phyloP scores from a whole-genome alignment of 140 eudicot genomes.

The Bidens hawaiensis region DNA sequence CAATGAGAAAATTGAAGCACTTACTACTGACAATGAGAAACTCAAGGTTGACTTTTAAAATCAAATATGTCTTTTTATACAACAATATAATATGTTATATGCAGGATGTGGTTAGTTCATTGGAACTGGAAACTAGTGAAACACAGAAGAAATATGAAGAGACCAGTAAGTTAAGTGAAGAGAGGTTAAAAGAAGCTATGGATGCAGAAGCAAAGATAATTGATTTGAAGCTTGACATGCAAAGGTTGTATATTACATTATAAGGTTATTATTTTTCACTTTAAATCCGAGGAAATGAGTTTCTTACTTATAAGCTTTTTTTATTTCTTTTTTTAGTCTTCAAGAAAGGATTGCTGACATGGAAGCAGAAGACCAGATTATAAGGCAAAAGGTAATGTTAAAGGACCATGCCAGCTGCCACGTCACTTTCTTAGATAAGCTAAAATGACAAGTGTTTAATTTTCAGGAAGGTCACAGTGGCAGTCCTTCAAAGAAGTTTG shows the following conservation, averaged over 20 bases:
- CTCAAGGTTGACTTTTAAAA: slow-evolving; percentile 47
- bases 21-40: no score
- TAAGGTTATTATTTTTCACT: neutral
- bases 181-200: slow-evolving; percentile 55
- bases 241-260: slow-evolving; percentile 45
- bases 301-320: neutral
- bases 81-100: neutral
- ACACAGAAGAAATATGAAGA: slow-evolving; percentile 68
- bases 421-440: neutral
- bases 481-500: slow-evolving; percentile 51
- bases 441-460: slow-evolving; percentile 5
- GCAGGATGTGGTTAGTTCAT: slow-evolving; percentile 52
- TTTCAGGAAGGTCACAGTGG: slow-evolving; percentile 54
- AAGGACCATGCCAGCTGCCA: slow-evolving; percentile 7
- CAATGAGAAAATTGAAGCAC: no score
- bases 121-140: slow-evolving; percentile 61
- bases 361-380: slow-evolving; percentile 61
- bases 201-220: slow-evolving; percentile 76
- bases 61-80: neutral
- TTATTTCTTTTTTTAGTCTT: slow-evolving; percentile 49
- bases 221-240: slow-evolving; percentile 66
- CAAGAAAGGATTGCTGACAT: slow-evolving; percentile 78
- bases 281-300: slow-evolving; percentile 8
- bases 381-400: slow-evolving; percentile 46
- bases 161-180: slow-evolving; percentile 59